phyloP scores from a whole-genome alignment of 1,284 basidiomycete genomes.

The Anthracocystis setariae region DNA sequence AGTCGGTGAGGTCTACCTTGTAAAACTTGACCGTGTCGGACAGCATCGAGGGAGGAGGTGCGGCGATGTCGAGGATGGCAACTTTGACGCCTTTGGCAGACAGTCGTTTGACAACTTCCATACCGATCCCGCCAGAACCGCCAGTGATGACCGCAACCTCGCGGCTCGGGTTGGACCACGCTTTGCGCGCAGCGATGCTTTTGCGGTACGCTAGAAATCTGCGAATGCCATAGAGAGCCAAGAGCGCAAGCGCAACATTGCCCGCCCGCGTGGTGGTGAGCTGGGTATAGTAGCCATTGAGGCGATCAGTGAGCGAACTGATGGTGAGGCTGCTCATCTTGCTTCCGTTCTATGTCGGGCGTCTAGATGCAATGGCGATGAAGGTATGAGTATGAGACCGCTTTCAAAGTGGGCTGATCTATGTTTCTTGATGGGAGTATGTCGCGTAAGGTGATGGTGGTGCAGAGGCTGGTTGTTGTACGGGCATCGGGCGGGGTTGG shows the following conservation, averaged over 20 bases:
- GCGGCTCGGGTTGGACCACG: constrained; percentile 51
- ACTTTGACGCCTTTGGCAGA: constrained; percentile 51
- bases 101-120: constrained; percentile 52
- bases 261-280: constrained; percentile 32
- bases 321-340: constrained; percentile 31
- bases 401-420: too few relatives aligned
- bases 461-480: background rate
- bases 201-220: constrained; percentile 22
- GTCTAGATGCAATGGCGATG: too few relatives aligned
- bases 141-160: constrained; percentile 66
- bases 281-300: constrained; percentile 25
- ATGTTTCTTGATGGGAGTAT: too few relatives aligned
- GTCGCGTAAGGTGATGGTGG: too few relatives aligned
- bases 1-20: constrained; percentile 61
- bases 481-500: too few relatives aligned
- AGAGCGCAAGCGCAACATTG: constrained; percentile 20
- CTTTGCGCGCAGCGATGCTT: constrained; percentile 32
- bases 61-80: constrained; percentile 63
- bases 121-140: constrained; percentile 65
- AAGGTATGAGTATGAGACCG: too few relatives aligned
- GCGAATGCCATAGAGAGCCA: constrained; percentile 28
- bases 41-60: constrained; percentile 31
- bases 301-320: constrained; percentile 20
- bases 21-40: constrained; percentile 34
- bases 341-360: too few relatives aligned